These are phyloP conservation scores for Tolypocladium inflatum DNA, from an alignment of 2,329 filamentous ascomycete species.

Conservation along the genomic window DNA sequence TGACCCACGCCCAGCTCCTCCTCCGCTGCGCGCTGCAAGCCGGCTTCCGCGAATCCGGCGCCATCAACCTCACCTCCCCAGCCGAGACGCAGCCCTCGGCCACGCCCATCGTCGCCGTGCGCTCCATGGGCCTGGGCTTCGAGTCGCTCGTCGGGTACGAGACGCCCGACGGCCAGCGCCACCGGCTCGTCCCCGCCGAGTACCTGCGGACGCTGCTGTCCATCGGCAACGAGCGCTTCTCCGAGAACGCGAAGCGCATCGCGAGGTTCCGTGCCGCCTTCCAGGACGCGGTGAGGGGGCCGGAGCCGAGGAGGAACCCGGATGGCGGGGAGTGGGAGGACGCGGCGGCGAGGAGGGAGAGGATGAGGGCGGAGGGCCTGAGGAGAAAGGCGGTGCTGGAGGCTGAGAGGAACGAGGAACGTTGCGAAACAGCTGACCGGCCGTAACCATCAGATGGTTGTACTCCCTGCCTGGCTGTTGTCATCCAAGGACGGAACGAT, in stretches of 20 bases:
- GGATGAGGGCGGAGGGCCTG: slow-evolving; percentile 50
- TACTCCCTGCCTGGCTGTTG: neutral
- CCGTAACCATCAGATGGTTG: neutral
- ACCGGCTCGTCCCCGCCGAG: slow-evolving; percentile 48
- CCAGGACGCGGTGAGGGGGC: slow-evolving; percentile 18
- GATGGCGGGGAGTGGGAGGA: slow-evolving; percentile 45
- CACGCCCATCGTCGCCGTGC: slow-evolving; percentile 71
- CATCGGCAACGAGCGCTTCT: slow-evolving; percentile 68
- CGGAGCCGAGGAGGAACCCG: slow-evolving; percentile 15
- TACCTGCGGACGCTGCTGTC: slow-evolving; percentile 60
- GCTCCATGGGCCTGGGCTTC: slow-evolving; percentile 72
- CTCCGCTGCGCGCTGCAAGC: slow-evolving; percentile 68
- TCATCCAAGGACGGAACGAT: neutral
- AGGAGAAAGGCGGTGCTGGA: slow-evolving; percentile 35
- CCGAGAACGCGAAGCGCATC: slow-evolving; percentile 58
- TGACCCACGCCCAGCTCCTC: slow-evolving; percentile 63
- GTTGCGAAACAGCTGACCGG: neutral
- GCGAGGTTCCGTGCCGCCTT: slow-evolving; percentile 51
- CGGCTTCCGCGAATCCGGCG: slow-evolving; percentile 85
- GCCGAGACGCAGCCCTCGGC: slow-evolving; percentile 19
- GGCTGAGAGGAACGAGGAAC: slow-evolving; percentile 5
- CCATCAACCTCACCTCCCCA: slow-evolving; percentile 50
- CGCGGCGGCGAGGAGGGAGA: slow-evolving; percentile 37
- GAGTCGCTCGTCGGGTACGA: slow-evolving; percentile 67
- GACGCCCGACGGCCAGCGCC: slow-evolving; percentile 23